Evolutionary conservation across 192 early-diverging fungal species (phyloP), one percentile per base, ranked within the genome.

Genomic region (Geosiphon pyriformis): DNA sequence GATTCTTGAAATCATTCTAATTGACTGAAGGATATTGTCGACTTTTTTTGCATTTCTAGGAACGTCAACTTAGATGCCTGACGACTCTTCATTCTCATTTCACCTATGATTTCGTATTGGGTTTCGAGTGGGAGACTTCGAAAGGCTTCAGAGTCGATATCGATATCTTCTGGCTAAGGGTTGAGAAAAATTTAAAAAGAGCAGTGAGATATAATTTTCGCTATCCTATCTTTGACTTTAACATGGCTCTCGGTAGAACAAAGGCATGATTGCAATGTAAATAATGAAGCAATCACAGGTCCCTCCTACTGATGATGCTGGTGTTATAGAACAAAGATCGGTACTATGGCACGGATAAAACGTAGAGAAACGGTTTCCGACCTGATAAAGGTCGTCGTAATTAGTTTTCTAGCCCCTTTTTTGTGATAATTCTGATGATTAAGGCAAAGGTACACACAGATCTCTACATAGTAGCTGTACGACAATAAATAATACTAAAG

Each of bases 51-150:
- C 89, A 99, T 92, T 37, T 82, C 73, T 55, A 85, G 78, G 4
- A 93, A 76, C 3, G 90, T 82, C 17, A 82, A 77, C 66, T 84
- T 86, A 12, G 89, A 88, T 0, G 92, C 87, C 62, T 89, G 85
- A 1, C 97, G 82, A 4, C 90, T 91, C 42, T 84, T 84, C 11
- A 82, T 74, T 60, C 94, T 93, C 17, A 96, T 79, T 33, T 92
- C 93, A n/a, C 90, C 81, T 25, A 99, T 83, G 47, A 99, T 83
- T 71, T 98, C 94, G 73, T 96, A 92, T 75, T 98, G 97, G 18
- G 87, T 73, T 64, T 95, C 93, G 0, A 85, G 69, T 4, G 93
- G 85, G 22, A 98, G 78, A 0, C 81, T 69, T 50, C 82, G 74
- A 72, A 98, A 98, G 8, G 69, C 77, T 1, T 82, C 83, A 0